Conservation (phyloP, 106 monocot species). For the Phalaenopsis aphrodite region DNA sequence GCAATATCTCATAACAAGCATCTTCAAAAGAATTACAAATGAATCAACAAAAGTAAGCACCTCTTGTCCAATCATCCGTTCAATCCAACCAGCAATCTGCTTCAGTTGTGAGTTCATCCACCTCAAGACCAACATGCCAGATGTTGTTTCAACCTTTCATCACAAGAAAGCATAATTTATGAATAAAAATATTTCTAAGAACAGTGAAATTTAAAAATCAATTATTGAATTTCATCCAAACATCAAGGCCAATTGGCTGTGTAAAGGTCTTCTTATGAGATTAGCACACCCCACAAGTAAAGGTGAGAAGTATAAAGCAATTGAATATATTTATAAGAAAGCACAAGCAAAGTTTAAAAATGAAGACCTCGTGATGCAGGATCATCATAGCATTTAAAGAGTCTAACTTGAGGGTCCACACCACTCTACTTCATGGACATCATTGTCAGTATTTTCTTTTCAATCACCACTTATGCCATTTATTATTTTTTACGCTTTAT, state of each 20-base stretch:
- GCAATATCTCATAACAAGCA: not conserved
- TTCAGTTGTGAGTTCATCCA: conserved; percentile 88
- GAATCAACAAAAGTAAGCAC: conserved; percentile 22
- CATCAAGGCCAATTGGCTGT: not conserved
- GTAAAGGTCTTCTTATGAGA: not conserved
- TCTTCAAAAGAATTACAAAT: not conserved
- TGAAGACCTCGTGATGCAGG: not conserved
- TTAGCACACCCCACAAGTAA: not conserved
- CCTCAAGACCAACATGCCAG: conserved; percentile 74
- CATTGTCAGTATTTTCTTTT: not conserved
- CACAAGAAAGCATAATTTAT: not conserved
- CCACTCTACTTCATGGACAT: not conserved
- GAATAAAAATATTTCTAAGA: not conserved
- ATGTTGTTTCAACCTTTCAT: conserved; percentile 73
- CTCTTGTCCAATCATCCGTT: conserved; percentile 76
- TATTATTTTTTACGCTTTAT: not conserved
- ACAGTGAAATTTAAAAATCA: not conserved
- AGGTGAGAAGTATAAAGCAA: not conserved
- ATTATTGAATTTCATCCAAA: not conserved
- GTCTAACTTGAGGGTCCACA: not conserved
- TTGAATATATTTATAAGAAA: not conserved
- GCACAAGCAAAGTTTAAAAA: not conserved
- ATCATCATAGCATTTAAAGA: not conserved
- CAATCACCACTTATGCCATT: not conserved
- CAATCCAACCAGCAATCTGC: conserved; percentile 76